Evolutionary conservation across 2,329 filamentous ascomycete species (phyloP).

Genomic region (Cercospora nicotianae): DNA sequence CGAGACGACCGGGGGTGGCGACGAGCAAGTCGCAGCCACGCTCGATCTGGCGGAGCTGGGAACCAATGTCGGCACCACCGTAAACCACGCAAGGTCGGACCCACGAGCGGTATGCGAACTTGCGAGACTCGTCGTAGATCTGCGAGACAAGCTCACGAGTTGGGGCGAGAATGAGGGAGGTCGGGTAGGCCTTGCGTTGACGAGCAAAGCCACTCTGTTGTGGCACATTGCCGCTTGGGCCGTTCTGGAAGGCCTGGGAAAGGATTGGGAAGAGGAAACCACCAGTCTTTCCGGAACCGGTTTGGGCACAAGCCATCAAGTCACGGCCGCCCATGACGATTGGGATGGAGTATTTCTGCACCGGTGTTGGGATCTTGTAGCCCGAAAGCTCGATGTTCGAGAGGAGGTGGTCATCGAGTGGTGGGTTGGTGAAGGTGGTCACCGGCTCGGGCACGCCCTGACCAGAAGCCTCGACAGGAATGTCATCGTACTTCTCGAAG

Average conservation of each 20-base stretch:
- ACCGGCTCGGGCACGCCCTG: constrained; percentile 91
- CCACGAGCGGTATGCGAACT: constrained; percentile 99
- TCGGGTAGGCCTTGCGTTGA: constrained; percentile 97
- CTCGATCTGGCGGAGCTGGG: constrained; percentile 97
- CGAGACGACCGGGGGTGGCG: constrained; percentile 93
- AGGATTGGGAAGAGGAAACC: constrained; percentile 99
- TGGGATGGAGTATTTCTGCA: constrained; percentile 99
- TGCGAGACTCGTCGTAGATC: constrained; percentile 96
- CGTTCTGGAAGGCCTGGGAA: constrained; percentile 92
- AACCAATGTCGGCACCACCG: constrained; percentile 97
- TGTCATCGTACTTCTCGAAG: constrained; percentile 99
- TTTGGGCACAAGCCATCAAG: constrained; percentile 99
- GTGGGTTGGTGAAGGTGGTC: constrained; percentile 86
- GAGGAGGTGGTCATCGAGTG: constrained; percentile 90
- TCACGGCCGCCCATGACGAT: constrained; percentile 98
- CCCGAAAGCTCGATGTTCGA: constrained; percentile 89
- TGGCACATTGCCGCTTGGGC: constrained; percentile 70
- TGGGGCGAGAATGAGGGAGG: constrained; percentile 90
- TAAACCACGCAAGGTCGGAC: constrained; percentile 98
- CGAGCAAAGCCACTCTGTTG: constrained; percentile 75
- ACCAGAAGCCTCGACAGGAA: constrained; percentile 95
- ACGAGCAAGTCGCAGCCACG: constrained; percentile 95
- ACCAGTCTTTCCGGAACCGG: constrained; percentile 99
- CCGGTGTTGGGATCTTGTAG: constrained; percentile 94
- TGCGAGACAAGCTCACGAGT: constrained; percentile 98